Evolutionary conservation across 371 early-diverging fungal species (phyloP).

Genomic region (Mortierella sp.): DNA sequence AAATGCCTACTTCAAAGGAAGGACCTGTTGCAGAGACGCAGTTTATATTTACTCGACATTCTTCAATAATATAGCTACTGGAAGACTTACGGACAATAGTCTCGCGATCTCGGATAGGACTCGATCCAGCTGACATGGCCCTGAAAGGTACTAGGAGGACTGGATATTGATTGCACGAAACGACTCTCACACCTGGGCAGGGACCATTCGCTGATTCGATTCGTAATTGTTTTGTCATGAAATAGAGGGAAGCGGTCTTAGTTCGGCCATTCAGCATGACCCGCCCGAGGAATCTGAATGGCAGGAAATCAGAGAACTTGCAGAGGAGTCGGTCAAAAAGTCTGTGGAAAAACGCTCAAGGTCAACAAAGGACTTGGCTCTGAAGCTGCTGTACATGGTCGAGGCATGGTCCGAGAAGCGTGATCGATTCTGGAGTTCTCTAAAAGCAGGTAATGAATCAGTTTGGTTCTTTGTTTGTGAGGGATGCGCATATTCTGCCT

Average conservation of each 20-base stretch:
- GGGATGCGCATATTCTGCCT: not conserved
- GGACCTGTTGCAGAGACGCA: not conserved
- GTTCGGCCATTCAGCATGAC: conserved; percentile 14
- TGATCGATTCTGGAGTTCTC: conserved; percentile 19
- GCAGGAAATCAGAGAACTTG: conserved; percentile 35
- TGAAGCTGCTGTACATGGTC: conserved; percentile 25
- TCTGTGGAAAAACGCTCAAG: conserved; percentile 9
- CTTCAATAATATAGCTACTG: conserved; percentile 31
- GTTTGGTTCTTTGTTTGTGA: too few relatives aligned
- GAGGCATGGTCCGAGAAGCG: conserved; percentile 39
- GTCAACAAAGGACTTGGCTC: conserved; percentile 30
- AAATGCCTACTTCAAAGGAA: not conserved
- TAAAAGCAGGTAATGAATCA: conserved; percentile 21
- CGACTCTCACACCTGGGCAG: not conserved
- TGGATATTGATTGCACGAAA: not conserved
- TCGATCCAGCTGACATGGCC: not conserved
- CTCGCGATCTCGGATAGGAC: conserved; percentile 16
- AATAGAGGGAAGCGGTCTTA: conserved; percentile 28
- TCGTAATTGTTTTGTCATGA: not conserved
- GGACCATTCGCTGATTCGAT: not conserved
- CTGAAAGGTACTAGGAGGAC: conserved; percentile 21
- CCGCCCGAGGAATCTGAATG: not conserved
- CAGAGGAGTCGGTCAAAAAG: conserved; percentile 22
- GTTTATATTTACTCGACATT: not conserved
- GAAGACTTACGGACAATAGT: conserved; percentile 38